Evolutionary conservation across 164 flowering plant species (phyloP).

Genomic region (Chloranthus sessilifolius): DNA sequence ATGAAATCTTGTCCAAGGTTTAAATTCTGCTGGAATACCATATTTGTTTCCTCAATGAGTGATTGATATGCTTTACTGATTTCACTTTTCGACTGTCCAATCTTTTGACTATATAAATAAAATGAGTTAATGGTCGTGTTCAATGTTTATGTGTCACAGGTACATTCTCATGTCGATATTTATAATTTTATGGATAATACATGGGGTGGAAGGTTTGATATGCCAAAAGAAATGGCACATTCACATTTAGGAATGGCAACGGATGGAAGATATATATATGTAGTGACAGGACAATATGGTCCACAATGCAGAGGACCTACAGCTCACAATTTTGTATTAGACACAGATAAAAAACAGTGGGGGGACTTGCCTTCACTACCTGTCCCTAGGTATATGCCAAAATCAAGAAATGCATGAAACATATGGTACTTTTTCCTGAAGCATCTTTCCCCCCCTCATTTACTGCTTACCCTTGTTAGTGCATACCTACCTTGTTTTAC

Average conservation of each 20-base stretch:
- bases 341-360: conserved; percentile 74
- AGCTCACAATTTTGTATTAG: conserved; percentile 60
- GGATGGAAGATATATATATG: conserved; percentile 86
- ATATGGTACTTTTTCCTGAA: neutral
- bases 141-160: conserved; percentile 31
- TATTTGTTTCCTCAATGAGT: no score
- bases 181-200: conserved; percentile 73
- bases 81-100: no score
- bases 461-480: neutral
- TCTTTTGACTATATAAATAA: no score
- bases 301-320: conserved; percentile 91
- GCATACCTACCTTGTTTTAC: neutral
- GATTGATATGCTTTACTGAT: no score
- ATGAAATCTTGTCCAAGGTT: no score
- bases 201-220: conserved; percentile 78
- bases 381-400: conserved; percentile 60
- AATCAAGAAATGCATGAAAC: neutral
- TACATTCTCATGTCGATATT: conserved; percentile 89
- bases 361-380: conserved; percentile 63
- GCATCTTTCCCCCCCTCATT: neutral
- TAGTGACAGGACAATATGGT: conserved; percentile 87
- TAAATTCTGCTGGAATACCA: no score
- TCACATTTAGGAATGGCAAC: conserved; percentile 90
- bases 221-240: conserved; percentile 95
- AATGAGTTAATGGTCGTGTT: no score